Evolutionary conservation across 352 stramenopile genomes (phyloP).

Genomic region (Phytophthora ohioensis): DNA sequence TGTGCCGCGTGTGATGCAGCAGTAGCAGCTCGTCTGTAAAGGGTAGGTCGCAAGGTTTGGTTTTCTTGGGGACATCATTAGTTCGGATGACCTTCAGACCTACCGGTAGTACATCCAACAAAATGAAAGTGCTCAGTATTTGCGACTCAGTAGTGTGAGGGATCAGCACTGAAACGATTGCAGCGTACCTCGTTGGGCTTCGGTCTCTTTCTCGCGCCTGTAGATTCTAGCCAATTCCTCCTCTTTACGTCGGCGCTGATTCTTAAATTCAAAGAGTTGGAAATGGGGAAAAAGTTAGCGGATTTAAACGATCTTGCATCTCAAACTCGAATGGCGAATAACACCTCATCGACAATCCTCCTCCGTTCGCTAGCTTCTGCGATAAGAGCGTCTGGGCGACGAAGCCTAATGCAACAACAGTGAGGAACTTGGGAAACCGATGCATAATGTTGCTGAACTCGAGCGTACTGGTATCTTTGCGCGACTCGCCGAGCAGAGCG

Average conservation of each 20-base stretch:
- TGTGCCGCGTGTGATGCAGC: background rate
- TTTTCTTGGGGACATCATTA: slow-evolving; percentile 15
- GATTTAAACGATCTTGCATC: background rate
- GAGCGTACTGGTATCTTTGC: slow-evolving; percentile 39
- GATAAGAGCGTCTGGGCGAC: slow-evolving; percentile 39
- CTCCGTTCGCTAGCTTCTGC: slow-evolving; percentile 38
- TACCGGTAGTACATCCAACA: slow-evolving; percentile 7
- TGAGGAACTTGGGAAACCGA: background rate
- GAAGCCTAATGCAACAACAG: slow-evolving; percentile 27
- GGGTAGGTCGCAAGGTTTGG: slow-evolving; percentile 4
- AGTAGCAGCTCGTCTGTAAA: slow-evolving; percentile 23
- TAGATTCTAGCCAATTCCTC: slow-evolving; percentile 25
- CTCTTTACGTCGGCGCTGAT: slow-evolving; percentile 21
- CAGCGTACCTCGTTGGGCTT: slow-evolving; percentile 14
- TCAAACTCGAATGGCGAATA: background rate
- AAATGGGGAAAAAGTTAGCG: slow-evolving; percentile 1
- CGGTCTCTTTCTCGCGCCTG: slow-evolving; percentile 27
- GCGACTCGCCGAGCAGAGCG: slow-evolving; percentile 16
- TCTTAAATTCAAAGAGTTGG: slow-evolving; percentile 28
- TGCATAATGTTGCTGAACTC: background rate
- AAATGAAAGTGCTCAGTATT: background rate
- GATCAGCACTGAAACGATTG: background rate
- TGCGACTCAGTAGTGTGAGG: background rate
- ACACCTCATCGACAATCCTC: slow-evolving; percentile 39
- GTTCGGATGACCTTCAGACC: slow-evolving; percentile 13